Evolutionary conservation across 257 asterid species (phyloP), one percentile per base, ranked within the genome.

Genomic region (Scutellaria minor): DNA sequence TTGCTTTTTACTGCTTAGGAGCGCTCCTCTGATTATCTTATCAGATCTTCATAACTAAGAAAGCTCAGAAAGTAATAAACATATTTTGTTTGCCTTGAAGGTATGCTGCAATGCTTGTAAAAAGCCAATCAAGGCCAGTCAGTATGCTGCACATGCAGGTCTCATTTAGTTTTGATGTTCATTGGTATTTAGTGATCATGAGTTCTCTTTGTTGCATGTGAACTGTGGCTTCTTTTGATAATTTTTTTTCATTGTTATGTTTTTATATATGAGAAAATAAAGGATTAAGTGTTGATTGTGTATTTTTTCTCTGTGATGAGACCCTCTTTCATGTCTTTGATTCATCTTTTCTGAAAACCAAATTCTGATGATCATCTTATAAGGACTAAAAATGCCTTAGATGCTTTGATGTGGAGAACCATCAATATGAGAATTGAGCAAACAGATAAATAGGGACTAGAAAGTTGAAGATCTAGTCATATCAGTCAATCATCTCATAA

Each of bases 101-200:
- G 98, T 93, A 62, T 76, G 86, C 87, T 93, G 98, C 84, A 93
- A 90, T 83, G 84, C 95, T 72, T 93, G 98, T 84, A 87, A 74
- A 90, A 93, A 87, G 93, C 96, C 97, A 81, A 81, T 93, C 86
- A 90, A 85, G 89, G 84, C 93, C 84, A 87, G 97, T 79, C 95
- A 87, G 24, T 93, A 83, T 35, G 83, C 87, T 65, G 78, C 79
- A 22, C 98, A 93, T 83, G 88, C 96, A 93, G 97, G 98, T 90
- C 71, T 62, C 56, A 11, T 63, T 70, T 79, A 57, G 55, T 67
- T 68, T 64, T 65, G 46, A 56, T 54, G 51, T 44, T 73, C 74
- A 64, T 68, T 20, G 68, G 31, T 59, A 59, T 71, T 72, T 68
- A 10, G 55, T 51, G 45, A 41, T 73, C 52, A 66, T 68, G 64